phyloP scores from a whole-genome alignment of 345 rosid species.

The Populus alba region DNA sequence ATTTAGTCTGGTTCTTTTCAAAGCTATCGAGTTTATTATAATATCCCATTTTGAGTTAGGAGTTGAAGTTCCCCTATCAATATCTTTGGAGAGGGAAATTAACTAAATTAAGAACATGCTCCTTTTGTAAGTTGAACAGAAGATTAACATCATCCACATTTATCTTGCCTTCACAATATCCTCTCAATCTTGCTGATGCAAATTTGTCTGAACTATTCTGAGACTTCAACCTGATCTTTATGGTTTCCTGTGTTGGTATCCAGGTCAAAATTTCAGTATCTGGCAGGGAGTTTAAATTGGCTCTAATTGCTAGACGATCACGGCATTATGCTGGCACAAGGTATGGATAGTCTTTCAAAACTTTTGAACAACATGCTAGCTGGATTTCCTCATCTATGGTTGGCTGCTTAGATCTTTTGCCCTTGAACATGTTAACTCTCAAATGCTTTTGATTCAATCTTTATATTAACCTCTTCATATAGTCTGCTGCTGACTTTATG shows the following conservation, averaged over 20 bases:
- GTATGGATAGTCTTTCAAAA: constrained; percentile 29
- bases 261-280: constrained; percentile 67
- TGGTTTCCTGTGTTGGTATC: constrained; percentile 24
- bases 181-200: background rate
- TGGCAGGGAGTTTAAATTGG: constrained; percentile 60
- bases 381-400: background rate
- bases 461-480: background rate
- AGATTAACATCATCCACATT: background rate
- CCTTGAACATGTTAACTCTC: background rate
- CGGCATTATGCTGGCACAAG: constrained; percentile 98
- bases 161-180: background rate
- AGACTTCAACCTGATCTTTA: background rate
- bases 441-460: background rate
- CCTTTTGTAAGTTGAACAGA: background rate
- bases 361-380: background rate
- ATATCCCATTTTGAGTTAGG: background rate
- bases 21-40: background rate
- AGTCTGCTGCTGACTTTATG: background rate
- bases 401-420: background rate
- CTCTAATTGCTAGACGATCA: constrained; percentile 87
- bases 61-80: background rate
- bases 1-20: background rate
- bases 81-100: background rate
- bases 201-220: background rate
- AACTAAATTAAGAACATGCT: background rate